phyloP scores from a whole-genome alignment of 2,329 filamentous ascomycete species.

The Tolypocladium endophyticum region DNA sequence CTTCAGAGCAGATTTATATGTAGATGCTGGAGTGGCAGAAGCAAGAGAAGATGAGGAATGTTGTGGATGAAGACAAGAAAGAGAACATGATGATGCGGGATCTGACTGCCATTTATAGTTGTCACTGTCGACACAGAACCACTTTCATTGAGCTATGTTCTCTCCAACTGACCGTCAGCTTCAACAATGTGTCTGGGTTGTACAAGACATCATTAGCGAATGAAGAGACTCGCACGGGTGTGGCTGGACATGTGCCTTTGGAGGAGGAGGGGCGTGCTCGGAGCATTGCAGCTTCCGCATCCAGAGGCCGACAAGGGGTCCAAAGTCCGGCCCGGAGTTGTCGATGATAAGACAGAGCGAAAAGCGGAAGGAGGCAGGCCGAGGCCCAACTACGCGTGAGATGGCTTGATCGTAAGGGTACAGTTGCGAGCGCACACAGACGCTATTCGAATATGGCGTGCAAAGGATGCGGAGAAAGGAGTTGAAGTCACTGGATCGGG shows the following conservation, averaged over 20 bases:
- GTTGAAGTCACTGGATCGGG: background rate
- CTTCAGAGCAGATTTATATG: conserved; percentile 2
- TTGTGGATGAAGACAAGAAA: background rate
- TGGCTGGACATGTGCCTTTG: conserved; percentile 3
- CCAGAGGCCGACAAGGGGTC: background rate
- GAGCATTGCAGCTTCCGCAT: conserved; percentile 3
- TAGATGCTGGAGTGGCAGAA: background rate
- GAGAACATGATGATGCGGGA: background rate
- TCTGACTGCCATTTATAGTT: background rate
- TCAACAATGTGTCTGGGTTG: background rate
- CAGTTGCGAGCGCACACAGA: background rate
- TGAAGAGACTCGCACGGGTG: background rate
- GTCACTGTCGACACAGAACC: background rate
- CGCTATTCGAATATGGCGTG: background rate
- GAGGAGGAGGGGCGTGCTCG: conserved; percentile 1
- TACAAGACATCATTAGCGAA: background rate
- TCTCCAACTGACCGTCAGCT: background rate
- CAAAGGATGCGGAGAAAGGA: background rate
- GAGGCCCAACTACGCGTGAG: background rate
- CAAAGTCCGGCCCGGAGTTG: background rate
- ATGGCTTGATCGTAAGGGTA: background rate
- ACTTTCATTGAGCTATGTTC: background rate
- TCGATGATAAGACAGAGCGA: background rate
- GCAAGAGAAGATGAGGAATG: background rate
- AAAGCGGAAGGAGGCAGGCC: background rate